A percentile compares a stretch with the other conserved stretches of the same genome.
These are phyloP conservation scores for Luffa acutangula DNA, from an alignment of 306 rosid genomes.

Conservation along the genomic window DNA sequence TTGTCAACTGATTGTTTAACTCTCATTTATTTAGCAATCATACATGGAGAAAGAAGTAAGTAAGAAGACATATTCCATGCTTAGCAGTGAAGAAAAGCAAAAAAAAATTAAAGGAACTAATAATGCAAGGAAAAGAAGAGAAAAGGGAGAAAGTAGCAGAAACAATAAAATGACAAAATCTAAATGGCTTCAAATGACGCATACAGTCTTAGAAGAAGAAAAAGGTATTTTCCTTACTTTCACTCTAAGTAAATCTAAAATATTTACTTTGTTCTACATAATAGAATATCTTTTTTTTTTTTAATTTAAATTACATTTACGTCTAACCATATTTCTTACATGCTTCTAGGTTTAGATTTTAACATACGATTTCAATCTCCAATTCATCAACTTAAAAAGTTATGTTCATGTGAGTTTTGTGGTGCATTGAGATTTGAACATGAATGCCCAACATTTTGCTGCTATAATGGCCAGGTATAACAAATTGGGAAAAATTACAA, in stretches of 20 bases:
- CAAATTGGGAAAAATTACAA: neutral
- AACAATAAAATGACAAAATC: too few species aligned
- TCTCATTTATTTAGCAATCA: neutral
- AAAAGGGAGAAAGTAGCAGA: neutral
- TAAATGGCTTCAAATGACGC: neutral
- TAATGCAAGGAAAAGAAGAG: neutral
- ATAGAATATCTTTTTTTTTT: too few species aligned
- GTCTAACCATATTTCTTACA: neutral
- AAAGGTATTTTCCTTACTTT: neutral
- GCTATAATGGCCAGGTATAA: neutral
- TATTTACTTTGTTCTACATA: too few species aligned
- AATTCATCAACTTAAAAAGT: neutral
- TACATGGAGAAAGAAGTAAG: neutral
- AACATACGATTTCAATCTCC: neutral
- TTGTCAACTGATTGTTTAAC: too few species aligned
- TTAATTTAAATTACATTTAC: too few species aligned
- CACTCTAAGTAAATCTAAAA: too few species aligned
- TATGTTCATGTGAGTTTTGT: neutral
- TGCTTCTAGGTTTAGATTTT: neutral
- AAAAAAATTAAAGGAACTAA: too few species aligned
- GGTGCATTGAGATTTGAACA: neutral
- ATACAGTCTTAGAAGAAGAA: neutral
- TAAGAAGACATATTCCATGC: neutral
- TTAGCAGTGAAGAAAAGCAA: neutral
- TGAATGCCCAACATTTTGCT: neutral